Base-by-base conservation (phyloP, 2,329 filamentous ascomycete genomes). In the Alternaria sp. region DNA sequence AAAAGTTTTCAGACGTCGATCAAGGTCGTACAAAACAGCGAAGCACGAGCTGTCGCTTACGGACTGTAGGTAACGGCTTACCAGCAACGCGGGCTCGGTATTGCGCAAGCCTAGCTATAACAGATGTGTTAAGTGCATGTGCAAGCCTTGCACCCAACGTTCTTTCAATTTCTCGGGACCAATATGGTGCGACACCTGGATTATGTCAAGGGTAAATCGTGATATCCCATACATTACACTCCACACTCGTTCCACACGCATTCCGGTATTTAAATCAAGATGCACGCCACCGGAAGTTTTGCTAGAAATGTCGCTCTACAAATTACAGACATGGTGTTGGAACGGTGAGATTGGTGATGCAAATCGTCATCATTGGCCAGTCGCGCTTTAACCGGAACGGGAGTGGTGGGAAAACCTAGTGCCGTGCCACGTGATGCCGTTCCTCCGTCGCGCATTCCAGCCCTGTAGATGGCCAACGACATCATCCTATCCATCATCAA, bases 21-120 rank as follows among this genome's bases (percentile, higher is more conserved):
- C 23, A 36, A 49, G 40, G 57, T 60, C 42, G 56, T 51, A 56
- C 55, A 54, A 56, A 54, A 41, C 50, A 21, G 60, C 57, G 44
- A 60, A 58, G 58, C 54, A 56, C 31, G 44, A 51, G 49, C 36
- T 46, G 39, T 67, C 62, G 64, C 62, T 65, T 65, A 62, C 46
- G 42, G 45, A 58, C 10, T 37, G 52, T 61, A 62, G 58, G 59
- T 58, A 56, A 49, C 54, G 49, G 53, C 62, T 48, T 54, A 51
- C 51, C 52, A 52, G 53, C 51, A 53, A 55, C 45, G 37, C 42
- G 58, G 54, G 37, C 50, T 60, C 64, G 53, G 58, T 53, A 65
- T 51, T 41, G 36, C 29, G 31, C 40, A 57, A 52, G 21, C 58
- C 51, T 45, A 56, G 62, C 34, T 55, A 61, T 67, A 67, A 59